phyloP scores from a whole-genome alignment of 2,329 filamentous ascomycete species.

The Colletotrichum sp. region DNA sequence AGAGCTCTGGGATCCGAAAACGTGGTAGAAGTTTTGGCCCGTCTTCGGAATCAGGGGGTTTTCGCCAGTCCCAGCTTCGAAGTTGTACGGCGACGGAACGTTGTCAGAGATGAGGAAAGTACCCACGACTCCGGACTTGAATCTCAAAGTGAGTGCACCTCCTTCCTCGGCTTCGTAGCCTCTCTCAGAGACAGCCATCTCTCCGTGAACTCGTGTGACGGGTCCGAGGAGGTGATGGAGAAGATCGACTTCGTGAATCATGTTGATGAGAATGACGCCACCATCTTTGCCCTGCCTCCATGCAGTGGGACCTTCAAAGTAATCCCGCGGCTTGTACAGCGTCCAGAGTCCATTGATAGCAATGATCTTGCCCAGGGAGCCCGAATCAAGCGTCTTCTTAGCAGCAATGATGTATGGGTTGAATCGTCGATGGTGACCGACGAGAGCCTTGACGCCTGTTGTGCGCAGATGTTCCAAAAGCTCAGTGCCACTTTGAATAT shows the following conservation, averaged over 20 bases:
- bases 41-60: conserved; percentile 55
- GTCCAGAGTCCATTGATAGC: conserved; percentile 63
- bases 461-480: conserved; percentile 31
- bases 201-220: conserved; percentile 55
- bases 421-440: conserved; percentile 65
- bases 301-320: conserved; percentile 44
- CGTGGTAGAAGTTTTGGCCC: conserved; percentile 52
- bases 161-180: conserved; percentile 60
- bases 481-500: conserved; percentile 37
- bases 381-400: conserved; percentile 44
- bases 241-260: conserved; percentile 66
- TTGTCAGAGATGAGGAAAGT: conserved; percentile 62
- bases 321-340: conserved; percentile 52
- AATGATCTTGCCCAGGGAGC: conserved; percentile 49
- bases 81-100: conserved; percentile 55
- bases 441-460: conserved; percentile 47
- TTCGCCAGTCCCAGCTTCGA: conserved; percentile 63
- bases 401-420: conserved; percentile 59
- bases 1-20: conserved; percentile 57
- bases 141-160: conserved; percentile 56
- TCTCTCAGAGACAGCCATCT: conserved; percentile 48
- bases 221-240: conserved; percentile 62
- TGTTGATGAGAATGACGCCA: conserved; percentile 60
- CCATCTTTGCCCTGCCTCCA: conserved; percentile 50
- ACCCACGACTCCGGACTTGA: conserved; percentile 58